phyloP scores from a whole-genome alignment of 257 asterid genomes.

The Voacanga thouarsii region DNA sequence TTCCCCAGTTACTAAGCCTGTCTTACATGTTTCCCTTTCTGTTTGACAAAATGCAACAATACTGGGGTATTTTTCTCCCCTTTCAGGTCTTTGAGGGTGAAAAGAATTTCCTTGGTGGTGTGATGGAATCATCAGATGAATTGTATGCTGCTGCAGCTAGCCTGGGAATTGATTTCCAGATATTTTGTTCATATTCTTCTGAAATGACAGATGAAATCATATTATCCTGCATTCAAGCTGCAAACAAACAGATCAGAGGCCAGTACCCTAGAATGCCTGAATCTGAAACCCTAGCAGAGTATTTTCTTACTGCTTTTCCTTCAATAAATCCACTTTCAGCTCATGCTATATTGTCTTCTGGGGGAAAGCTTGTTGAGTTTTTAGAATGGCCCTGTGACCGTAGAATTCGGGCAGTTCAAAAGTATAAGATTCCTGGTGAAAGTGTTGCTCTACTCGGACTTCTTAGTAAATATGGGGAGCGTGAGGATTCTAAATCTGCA shows the following conservation, averaged over 20 bases:
- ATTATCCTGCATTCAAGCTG: slow-evolving; percentile 67
- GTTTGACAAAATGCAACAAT: slow-evolving; percentile 1
- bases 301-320: slow-evolving; percentile 86
- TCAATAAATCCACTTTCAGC: slow-evolving; percentile 91
- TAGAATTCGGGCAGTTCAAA: slow-evolving; percentile 54
- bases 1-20: not conserved
- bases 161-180: slow-evolving; percentile 80
- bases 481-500: slow-evolving; percentile 85
- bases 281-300: slow-evolving; percentile 83
- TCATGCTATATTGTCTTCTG: slow-evolving; percentile 84
- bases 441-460: slow-evolving; percentile 63
- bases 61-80: slow-evolving; percentile 13
- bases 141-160: slow-evolving; percentile 94
- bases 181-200: slow-evolving; percentile 72
- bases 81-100: slow-evolving; percentile 94
- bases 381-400: slow-evolving; percentile 52
- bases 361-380: slow-evolving; percentile 56
- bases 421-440: slow-evolving; percentile 62
- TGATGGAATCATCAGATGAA: slow-evolving; percentile 95
- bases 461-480: slow-evolving; percentile 70
- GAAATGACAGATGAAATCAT: slow-evolving; percentile 82
- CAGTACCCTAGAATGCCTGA: slow-evolving; percentile 68
- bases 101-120: slow-evolving; percentile 49
- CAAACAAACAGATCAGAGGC: slow-evolving; percentile 46
- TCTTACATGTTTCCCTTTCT: not conserved